Evolutionary conservation across 108 stramenopile genomes (phyloP).

Genomic region (Pseudonitzschia delicatissima): DNA sequence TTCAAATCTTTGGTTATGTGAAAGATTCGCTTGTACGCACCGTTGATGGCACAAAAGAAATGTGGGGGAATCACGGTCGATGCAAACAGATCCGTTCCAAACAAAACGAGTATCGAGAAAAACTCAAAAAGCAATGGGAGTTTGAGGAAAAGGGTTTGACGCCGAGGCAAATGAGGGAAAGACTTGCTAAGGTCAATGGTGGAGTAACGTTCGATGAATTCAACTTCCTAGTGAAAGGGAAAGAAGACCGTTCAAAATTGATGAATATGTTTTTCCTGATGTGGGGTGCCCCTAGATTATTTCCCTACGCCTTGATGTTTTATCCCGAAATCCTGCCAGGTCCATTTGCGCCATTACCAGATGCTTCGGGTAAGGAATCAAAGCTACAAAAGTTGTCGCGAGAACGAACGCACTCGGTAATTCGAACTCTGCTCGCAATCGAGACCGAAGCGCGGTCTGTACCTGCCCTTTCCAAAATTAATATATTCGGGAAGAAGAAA

Average conservation of each 20-base stretch:
- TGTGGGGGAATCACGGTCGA: slow-evolving; percentile 61
- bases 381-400: slow-evolving; percentile 49
- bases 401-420: slow-evolving; percentile 65
- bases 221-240: slow-evolving; percentile 65
- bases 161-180: slow-evolving; percentile 33
- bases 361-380: slow-evolving; percentile 25
- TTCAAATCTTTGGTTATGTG: slow-evolving; percentile 55
- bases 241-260: slow-evolving; percentile 73
- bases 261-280: slow-evolving; percentile 58
- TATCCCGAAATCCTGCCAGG: slow-evolving; percentile 77
- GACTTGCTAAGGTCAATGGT: slow-evolving; percentile 26
- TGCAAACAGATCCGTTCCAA: slow-evolving; percentile 74
- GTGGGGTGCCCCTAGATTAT: slow-evolving; percentile 63
- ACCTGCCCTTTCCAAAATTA: slow-evolving; percentile 69
- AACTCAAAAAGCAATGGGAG: slow-evolving; percentile 33
- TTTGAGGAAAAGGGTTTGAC: slow-evolving; percentile 33
- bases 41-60: slow-evolving; percentile 48
- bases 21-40: slow-evolving; percentile 68
- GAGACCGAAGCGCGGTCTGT: slow-evolving; percentile 58
- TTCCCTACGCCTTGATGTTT: slow-evolving; percentile 79
- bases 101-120: slow-evolving; percentile 42
- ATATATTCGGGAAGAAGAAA: slow-evolving; percentile 69
- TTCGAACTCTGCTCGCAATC: slow-evolving; percentile 57
- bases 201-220: slow-evolving; percentile 67
- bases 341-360: slow-evolving; percentile 49